Percentiles rank a stretch among this genome's conserved stretches.
Conservation (phyloP, 23 red algal genomes). For the Gracilaria gracilis region DNA sequence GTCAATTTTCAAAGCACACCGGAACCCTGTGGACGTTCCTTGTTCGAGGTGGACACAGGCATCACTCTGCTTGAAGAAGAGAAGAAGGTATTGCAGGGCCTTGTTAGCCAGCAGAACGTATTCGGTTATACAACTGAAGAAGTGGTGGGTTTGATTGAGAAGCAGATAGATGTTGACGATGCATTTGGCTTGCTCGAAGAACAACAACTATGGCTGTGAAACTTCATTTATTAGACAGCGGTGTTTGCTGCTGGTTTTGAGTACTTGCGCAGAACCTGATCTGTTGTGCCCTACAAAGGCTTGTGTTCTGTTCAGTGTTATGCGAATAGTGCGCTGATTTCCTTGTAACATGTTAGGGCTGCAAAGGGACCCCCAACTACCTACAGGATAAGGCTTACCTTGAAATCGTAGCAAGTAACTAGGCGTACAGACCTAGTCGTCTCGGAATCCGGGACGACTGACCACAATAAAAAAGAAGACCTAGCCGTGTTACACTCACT, state of each 20-base stretch:
- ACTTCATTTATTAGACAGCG: not conserved
- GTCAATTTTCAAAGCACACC: constrained; percentile 6
- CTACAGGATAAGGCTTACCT: too few species aligned
- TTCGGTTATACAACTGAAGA: constrained; percentile 2
- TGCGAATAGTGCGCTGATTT: too few species aligned
- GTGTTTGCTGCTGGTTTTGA: not conserved
- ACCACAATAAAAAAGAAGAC: too few species aligned
- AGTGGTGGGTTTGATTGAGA: not conserved
- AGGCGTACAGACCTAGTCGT: too few species aligned
- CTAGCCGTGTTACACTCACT: too few species aligned
- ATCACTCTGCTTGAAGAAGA: constrained; percentile 10
- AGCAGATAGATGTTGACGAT: constrained; percentile 27
- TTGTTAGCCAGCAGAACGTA: constrained; percentile 12
- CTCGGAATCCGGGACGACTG: too few species aligned
- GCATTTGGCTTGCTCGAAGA: constrained; percentile 22
- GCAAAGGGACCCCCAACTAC: too few species aligned
- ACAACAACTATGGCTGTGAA: constrained; percentile 15
- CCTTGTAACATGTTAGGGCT: too few species aligned
- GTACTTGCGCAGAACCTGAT: not conserved
- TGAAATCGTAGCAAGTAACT: too few species aligned
- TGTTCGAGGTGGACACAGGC: not conserved
- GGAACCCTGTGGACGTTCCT: not conserved
- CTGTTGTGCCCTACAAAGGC: not conserved
- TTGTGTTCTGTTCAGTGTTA: too few species aligned
- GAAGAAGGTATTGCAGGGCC: constrained; percentile 8